These are phyloP conservation scores for Cladobotryum protrusum DNA, from an alignment of 2,329 filamentous ascomycete species.

Conservation along the genomic window DNA sequence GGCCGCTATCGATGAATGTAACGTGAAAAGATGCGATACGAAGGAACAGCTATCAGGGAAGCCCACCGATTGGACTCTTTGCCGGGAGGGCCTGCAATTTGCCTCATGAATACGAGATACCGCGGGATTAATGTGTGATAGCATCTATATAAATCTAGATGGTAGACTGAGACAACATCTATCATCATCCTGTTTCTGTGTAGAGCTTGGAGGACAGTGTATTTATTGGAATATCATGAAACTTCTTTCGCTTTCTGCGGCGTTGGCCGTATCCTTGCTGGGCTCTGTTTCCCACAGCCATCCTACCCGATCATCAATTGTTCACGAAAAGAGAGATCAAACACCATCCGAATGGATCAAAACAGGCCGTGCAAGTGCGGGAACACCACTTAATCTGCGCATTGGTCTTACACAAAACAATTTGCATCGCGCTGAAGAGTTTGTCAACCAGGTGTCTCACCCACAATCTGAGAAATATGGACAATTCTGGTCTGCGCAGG, in stretches of 20 bases:
- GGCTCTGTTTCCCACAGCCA: not conserved
- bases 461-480: conserved; percentile 37
- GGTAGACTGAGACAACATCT: too few relatives aligned
- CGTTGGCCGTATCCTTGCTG: not conserved
- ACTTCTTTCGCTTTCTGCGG: not conserved
- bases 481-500: conserved; percentile 37
- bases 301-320: conserved; percentile 1
- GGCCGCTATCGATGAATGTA: too few relatives aligned
- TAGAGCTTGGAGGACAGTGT: too few relatives aligned
- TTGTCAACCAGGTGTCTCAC: conserved; percentile 20
- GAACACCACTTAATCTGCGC: conserved; percentile 13
- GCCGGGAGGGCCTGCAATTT: too few relatives aligned
- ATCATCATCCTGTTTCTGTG: too few relatives aligned
- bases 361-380: conserved; percentile 8
- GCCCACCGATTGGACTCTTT: too few relatives aligned
- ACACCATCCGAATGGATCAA: conserved; percentile 14
- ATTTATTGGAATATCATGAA: not conserved
- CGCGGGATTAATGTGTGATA: too few relatives aligned
- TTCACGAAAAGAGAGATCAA: conserved; percentile 15
- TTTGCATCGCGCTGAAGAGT: conserved; percentile 14
- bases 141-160: too few relatives aligned
- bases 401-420: conserved; percentile 16
- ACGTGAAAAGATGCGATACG: too few relatives aligned
- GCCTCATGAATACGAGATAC: too few relatives aligned
- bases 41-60: too few relatives aligned